These are phyloP conservation scores for Fusarium floridanum DNA, from an alignment of 2,329 filamentous ascomycete species.

Conservation along the genomic window DNA sequence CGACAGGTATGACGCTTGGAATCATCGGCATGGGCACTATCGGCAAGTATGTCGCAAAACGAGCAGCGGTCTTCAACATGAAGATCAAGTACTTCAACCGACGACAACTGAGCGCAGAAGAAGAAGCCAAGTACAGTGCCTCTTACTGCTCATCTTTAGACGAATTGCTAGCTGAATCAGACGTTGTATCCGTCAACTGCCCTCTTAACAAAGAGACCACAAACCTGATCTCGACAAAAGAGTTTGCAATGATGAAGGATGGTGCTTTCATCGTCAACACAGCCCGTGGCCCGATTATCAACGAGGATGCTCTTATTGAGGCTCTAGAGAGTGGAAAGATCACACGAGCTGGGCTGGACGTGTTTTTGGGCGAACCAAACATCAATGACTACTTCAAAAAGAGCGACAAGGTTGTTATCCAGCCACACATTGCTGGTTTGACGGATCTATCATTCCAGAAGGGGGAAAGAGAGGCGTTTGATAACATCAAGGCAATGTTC, in stretches of 20 bases:
- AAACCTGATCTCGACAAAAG: constrained; percentile 53
- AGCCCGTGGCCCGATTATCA: constrained; percentile 62
- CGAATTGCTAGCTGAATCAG: constrained; percentile 55
- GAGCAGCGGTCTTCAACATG: constrained; percentile 58
- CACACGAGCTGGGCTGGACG: constrained; percentile 62
- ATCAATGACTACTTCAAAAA: constrained; percentile 55
- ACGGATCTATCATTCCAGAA: constrained; percentile 59
- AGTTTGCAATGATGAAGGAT: constrained; percentile 62
- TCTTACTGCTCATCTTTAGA: constrained; percentile 54
- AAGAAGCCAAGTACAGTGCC: constrained; percentile 52
- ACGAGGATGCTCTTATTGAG: constrained; percentile 61
- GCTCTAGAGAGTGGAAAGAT: constrained; percentile 62
- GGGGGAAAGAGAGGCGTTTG: constrained; percentile 60
- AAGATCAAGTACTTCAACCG: constrained; percentile 60
- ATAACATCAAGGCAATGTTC: constrained; percentile 58
- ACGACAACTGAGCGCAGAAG: constrained; percentile 47
- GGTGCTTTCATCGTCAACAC: constrained; percentile 64
- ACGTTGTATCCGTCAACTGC: constrained; percentile 57
- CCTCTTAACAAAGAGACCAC: constrained; percentile 58
- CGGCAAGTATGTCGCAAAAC: constrained; percentile 58
- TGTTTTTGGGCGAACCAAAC: constrained; percentile 59
- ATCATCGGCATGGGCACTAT: constrained; percentile 64
- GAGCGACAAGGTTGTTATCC: constrained; percentile 57
- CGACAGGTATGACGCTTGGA: constrained; percentile 58
- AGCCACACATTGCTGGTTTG: constrained; percentile 60